Percentiles rank a stretch among this genome's conserved stretches.
Evolutionary conservation across 495 filamentous ascomycete species (phyloP).

Genomic region (Penicillium argentinense): DNA sequence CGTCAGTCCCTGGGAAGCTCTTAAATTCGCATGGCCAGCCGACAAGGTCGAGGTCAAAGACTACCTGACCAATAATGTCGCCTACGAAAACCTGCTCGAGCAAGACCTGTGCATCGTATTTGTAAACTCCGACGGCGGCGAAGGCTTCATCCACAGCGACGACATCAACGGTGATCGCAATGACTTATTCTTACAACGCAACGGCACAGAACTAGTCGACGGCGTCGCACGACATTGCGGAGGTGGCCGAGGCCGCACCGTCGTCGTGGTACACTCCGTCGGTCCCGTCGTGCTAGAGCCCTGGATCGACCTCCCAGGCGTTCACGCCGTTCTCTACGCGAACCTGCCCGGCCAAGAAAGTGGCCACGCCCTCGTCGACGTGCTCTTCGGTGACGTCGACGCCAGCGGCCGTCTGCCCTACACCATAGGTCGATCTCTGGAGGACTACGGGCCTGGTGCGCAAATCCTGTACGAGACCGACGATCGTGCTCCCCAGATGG

Average conservation of each 20-base stretch:
- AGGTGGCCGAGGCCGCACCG: conserved; percentile 61
- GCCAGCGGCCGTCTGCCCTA: conserved; percentile 88
- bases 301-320: conserved; percentile 76
- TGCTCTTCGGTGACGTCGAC: conserved; percentile 82
- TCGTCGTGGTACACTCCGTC: conserved; percentile 89
- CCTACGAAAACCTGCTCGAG: conserved; percentile 34
- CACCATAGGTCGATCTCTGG: conserved; percentile 77
- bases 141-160: conserved; percentile 62
- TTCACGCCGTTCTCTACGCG: conserved; percentile 82
- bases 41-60: conserved; percentile 59
- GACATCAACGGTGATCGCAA: conserved; percentile 79
- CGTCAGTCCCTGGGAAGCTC: conserved; percentile 65
- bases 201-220: conserved; percentile 70
- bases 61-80: conserved; percentile 58
- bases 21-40: conserved; percentile 59
- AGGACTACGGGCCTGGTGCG: conserved; percentile 80
- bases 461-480: conserved; percentile 76
- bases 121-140: conserved; percentile 60
- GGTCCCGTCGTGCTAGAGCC: conserved; percentile 82
- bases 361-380: conserved; percentile 78
- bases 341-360: conserved; percentile 91
- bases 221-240: conserved; percentile 71
- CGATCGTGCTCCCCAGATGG: conserved; percentile 74
- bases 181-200: conserved; percentile 74
- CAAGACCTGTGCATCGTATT: conserved; percentile 69